These are phyloP conservation scores for Furcasterigmium sp. DNA, from an alignment of 2,329 filamentous ascomycete species.

Conservation along the genomic window DNA sequence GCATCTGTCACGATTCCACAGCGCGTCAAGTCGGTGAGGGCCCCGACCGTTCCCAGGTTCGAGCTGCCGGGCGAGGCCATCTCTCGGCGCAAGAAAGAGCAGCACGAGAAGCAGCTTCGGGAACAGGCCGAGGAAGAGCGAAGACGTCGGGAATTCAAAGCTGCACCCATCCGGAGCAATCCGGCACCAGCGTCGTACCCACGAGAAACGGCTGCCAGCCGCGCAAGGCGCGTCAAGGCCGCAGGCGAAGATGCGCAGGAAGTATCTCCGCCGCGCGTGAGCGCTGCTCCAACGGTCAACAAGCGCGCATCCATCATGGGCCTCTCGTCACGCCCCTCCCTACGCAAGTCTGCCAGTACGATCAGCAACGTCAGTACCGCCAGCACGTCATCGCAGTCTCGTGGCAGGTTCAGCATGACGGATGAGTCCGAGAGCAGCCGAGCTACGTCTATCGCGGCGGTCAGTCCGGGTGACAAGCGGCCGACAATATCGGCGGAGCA, in stretches of 20 bases:
- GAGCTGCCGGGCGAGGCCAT: conserved; percentile 61
- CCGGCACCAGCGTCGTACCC: conserved; percentile 35
- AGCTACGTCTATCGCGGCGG: conserved; percentile 39
- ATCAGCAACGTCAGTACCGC: conserved; percentile 3
- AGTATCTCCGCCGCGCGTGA: background rate
- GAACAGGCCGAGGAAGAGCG: conserved; percentile 56
- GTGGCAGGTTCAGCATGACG: conserved; percentile 8
- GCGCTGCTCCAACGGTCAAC: background rate
- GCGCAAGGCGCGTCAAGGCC: conserved; percentile 44
- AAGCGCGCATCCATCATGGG: conserved; percentile 13
- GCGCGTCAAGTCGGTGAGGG: conserved; percentile 44
- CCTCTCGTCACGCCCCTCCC: background rate
- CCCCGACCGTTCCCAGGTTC: conserved; percentile 50
- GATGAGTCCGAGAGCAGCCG: conserved; percentile 20
- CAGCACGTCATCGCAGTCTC: conserved; percentile 6
- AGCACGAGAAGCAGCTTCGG: conserved; percentile 48
- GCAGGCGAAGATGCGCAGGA: conserved; percentile 8
- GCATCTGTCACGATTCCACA: conserved; percentile 27
- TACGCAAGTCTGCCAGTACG: background rate
- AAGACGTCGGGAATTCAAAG: conserved; percentile 59
- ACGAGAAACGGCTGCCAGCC: conserved; percentile 54
- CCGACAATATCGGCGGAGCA: conserved; percentile 47
- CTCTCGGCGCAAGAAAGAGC: conserved; percentile 48
- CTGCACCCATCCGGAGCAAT: conserved; percentile 46
- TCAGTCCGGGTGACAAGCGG: conserved; percentile 37